Conservation (phyloP, 345 rosid genomes). For the Rhodamnia argentea region DNA sequence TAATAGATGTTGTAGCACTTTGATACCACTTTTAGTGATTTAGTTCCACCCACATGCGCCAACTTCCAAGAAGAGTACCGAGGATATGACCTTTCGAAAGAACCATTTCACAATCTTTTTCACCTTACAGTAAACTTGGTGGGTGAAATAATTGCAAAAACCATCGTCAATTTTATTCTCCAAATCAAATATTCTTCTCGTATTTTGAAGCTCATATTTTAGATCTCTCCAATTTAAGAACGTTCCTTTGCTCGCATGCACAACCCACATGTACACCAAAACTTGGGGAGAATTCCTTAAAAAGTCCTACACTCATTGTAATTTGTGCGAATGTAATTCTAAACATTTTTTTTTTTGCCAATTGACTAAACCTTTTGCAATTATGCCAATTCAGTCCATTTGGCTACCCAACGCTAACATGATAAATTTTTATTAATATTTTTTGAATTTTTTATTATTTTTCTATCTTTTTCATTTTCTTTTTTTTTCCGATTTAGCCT, state of each 20-base stretch:
- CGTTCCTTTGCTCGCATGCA: not conserved
- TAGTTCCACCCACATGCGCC: not conserved
- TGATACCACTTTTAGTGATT: not conserved
- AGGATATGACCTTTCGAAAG: not conserved
- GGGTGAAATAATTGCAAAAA: not conserved
- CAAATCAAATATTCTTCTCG: not conserved
- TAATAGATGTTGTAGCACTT: not conserved
- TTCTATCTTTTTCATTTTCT: too few species aligned
- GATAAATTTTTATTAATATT: too few species aligned
- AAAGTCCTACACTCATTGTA: too few species aligned
- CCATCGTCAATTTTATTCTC: not conserved
- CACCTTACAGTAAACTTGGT: not conserved
- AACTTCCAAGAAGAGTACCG: not conserved
- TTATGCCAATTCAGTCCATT: too few species aligned
- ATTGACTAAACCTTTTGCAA: too few species aligned
- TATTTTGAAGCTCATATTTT: not conserved
- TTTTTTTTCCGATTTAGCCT: too few species aligned
- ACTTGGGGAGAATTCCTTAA: not conserved
- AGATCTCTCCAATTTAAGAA: not conserved
- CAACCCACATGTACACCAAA: not conserved
- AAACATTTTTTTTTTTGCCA: too few species aligned
- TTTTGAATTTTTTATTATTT: too few species aligned
- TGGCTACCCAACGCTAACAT: too few species aligned
- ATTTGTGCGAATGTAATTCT: too few species aligned
- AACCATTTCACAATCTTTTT: not conserved